Evolutionary conservation across 805 yeast genomes (phyloP).

Genomic region (Metschnikowia sp.): DNA sequence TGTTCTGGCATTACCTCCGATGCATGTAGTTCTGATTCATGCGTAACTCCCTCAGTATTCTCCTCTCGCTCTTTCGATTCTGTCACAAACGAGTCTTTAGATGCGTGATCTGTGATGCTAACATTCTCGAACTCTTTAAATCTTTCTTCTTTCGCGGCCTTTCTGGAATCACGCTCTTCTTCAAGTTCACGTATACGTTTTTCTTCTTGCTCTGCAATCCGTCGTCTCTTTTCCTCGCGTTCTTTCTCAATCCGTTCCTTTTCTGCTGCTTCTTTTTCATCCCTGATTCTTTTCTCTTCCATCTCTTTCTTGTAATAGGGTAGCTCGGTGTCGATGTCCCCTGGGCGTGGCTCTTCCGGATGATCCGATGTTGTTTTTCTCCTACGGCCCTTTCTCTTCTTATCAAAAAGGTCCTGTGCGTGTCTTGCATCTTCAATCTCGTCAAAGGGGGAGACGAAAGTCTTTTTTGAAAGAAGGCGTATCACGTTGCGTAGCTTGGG

Average conservation of each 20-base stretch:
- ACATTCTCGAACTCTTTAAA: constrained; percentile 5
- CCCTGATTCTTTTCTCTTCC: constrained; percentile 23
- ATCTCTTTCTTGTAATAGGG: constrained; percentile 28
- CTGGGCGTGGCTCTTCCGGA: constrained; percentile 33
- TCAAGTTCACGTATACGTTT: constrained; percentile 5
- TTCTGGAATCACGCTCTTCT: constrained; percentile 3
- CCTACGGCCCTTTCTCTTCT: constrained; percentile 43
- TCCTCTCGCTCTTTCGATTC: not conserved
- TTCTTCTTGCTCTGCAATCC: constrained; percentile 7
- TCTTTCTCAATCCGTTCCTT: constrained; percentile 14
- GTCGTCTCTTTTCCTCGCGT: not conserved
- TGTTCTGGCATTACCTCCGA: too few relatives aligned
- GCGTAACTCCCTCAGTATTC: not conserved
- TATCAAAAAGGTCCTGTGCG: constrained; percentile 30
- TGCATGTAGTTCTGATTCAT: too few relatives aligned
- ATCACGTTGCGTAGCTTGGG: constrained; percentile 58
- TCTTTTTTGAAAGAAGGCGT: constrained; percentile 47
- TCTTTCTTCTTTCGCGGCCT: constrained; percentile 3
- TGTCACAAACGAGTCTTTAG: too few relatives aligned
- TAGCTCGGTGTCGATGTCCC: constrained; percentile 24
- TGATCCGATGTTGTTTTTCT: constrained; percentile 30
- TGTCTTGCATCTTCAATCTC: constrained; percentile 52
- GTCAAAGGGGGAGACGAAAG: constrained; percentile 57
- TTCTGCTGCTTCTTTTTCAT: constrained; percentile 15
- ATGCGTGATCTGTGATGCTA: not conserved